These are phyloP conservation scores for Corynascus novoguineensis DNA, from an alignment of 495 filamentous ascomycete genomes.

Conservation along the genomic window DNA sequence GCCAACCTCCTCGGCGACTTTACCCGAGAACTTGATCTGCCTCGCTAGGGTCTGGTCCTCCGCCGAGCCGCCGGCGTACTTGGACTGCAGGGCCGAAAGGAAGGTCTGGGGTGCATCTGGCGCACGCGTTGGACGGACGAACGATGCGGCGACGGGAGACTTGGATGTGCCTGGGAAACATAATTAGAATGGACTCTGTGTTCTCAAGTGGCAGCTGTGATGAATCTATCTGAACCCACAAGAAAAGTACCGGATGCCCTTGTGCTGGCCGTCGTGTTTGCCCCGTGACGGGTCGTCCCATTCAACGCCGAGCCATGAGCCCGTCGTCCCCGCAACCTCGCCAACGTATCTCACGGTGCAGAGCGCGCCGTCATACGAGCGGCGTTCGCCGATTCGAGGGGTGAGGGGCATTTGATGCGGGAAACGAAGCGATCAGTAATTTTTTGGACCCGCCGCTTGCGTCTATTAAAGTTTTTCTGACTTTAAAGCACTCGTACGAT, in stretches of 20 bases:
- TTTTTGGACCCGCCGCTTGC: not conserved
- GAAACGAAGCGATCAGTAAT: not conserved
- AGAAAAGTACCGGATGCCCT: constrained; percentile 73
- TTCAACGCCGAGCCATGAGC: constrained; percentile 90
- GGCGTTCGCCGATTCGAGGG: constrained; percentile 58
- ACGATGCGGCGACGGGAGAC: constrained; percentile 68
- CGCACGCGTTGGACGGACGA: constrained; percentile 71
- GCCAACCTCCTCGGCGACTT: constrained; percentile 89
- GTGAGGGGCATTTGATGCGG: constrained; percentile 18
- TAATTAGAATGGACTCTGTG: not conserved
- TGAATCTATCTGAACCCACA: constrained; percentile 45
- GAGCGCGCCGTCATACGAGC: constrained; percentile 65
- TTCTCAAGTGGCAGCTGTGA: no score
- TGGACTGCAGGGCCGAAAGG: constrained; percentile 70
- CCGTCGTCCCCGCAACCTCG: constrained; percentile 64
- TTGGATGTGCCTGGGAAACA: constrained; percentile 55
- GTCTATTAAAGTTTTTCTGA: no score
- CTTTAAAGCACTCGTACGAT: not conserved
- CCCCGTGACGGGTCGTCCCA: constrained; percentile 86
- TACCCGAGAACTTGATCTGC: constrained; percentile 67
- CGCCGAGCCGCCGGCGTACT: constrained; percentile 64
- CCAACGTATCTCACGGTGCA: constrained; percentile 88
- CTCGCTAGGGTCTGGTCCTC: constrained; percentile 25
- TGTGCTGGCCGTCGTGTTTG: constrained; percentile 83
- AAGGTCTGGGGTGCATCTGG: constrained; percentile 64